These are phyloP conservation scores for Vaccinium darrowii DNA, from an alignment of 148 eudicot species.

Conservation along the genomic window DNA sequence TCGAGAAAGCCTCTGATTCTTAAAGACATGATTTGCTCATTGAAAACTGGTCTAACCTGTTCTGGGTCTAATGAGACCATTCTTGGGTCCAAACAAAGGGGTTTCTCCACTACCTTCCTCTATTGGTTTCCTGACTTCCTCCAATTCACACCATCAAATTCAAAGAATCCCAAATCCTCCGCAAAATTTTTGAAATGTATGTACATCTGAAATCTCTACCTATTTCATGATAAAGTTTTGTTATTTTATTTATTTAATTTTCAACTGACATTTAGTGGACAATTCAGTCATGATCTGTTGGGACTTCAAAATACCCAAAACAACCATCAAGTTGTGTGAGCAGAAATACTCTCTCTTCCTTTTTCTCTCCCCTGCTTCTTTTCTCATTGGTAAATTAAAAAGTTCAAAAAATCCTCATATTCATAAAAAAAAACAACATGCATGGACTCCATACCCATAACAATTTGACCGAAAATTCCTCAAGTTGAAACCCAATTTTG, in stretches of 20 bases:
- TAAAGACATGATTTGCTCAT: constrained; percentile 31
- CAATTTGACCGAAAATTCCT: too few relatives aligned
- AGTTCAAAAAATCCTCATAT: too few relatives aligned
- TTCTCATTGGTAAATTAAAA: too few relatives aligned
- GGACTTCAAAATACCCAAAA: background rate
- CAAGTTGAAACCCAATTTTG: too few relatives aligned
- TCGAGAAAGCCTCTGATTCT: constrained; percentile 8
- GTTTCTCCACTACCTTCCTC: constrained; percentile 20
- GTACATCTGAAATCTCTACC: background rate
- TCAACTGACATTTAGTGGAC: background rate
- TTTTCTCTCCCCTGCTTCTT: too few relatives aligned
- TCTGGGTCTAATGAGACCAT: constrained; percentile 19
- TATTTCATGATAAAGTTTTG: background rate
- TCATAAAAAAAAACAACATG: too few relatives aligned
- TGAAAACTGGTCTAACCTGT: constrained; percentile 26
- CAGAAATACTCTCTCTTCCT: constrained; percentile 10
- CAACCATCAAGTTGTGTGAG: constrained; percentile 42
- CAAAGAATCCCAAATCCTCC: constrained; percentile 27
- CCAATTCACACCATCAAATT: constrained; percentile 13
- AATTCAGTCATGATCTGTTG: constrained; percentile 45
- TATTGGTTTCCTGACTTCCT: background rate
- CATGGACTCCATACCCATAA: too few relatives aligned
- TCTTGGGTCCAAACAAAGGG: constrained; percentile 12
- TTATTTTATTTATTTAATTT: background rate
- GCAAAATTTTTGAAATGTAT: constrained; percentile 25